Percentiles rank a stretch among this genome's conserved stretches.
These are phyloP conservation scores for cucumber (Cucumis sativus) DNA, from an alignment of 306 rosid species.

Conservation along the genomic window DNA sequence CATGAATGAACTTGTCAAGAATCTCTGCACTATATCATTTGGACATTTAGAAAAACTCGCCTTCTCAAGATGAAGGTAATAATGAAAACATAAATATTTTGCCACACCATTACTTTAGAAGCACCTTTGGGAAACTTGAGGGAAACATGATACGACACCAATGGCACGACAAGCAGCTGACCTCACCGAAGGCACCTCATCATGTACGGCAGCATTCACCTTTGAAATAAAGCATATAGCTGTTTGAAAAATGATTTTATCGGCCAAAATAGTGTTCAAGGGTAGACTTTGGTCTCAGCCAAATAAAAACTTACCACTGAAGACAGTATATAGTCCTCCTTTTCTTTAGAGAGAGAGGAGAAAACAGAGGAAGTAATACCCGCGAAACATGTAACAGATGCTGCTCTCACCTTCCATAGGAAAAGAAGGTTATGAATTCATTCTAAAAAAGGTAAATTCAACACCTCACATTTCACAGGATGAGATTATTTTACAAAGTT, in stretches of 20 bases:
- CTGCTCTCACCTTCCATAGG: conserved; percentile 73
- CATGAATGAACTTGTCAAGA: conserved; percentile 59
- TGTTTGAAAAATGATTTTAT: conserved; percentile 6
- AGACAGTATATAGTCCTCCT: conserved; percentile 51
- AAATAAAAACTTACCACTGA: conserved; percentile 46
- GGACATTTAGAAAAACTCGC: conserved; percentile 10
- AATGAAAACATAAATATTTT: conserved; percentile 11
- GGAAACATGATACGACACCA: conserved; percentile 86
- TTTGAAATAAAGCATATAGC: conserved; percentile 16
- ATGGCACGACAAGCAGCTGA: conserved; percentile 96
- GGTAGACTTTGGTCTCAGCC: conserved; percentile 3
- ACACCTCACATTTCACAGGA: neutral
- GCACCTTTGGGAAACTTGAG: conserved; percentile 80
- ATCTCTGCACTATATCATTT: conserved; percentile 64
- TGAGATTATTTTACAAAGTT: neutral
- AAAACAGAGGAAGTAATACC: conserved; percentile 86
- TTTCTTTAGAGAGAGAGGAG: conserved; percentile 43
- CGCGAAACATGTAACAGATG: conserved; percentile 86
- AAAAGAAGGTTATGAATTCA: neutral
- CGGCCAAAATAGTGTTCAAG: conserved; percentile 1
- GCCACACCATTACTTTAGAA: conserved; percentile 16
- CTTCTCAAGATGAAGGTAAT: neutral
- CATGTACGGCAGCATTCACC: conserved; percentile 49
- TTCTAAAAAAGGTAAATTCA: neutral
- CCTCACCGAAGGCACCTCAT: conserved; percentile 66